A percentile compares a stretch with the other conserved stretches of the same genome.
phyloP scores from a whole-genome alignment of 2,329 filamentous ascomycete species.

The Clarireedia sp. region DNA sequence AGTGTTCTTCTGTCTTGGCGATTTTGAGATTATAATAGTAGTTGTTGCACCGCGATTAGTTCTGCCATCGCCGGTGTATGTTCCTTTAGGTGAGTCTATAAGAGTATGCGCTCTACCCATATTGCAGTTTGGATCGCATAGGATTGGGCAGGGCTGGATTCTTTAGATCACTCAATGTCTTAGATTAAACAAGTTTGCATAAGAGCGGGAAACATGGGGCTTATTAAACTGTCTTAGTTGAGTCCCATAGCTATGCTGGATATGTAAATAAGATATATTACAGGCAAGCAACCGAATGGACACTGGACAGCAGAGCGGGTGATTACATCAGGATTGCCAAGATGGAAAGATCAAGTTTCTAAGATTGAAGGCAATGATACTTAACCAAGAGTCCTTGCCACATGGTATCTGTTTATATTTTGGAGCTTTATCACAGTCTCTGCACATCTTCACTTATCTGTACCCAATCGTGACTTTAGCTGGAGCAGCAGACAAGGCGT shows the following conservation, averaged over 20 bases:
- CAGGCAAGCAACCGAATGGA: background rate
- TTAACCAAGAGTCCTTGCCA: no score
- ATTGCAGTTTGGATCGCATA: background rate
- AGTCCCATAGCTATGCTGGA: background rate
- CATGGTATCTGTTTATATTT: background rate
- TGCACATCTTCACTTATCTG: background rate
- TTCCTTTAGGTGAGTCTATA: slow-evolving; percentile 7
- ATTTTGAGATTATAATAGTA: background rate
- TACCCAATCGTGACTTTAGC: background rate
- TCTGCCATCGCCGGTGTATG: slow-evolving; percentile 11
- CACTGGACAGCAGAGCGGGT: background rate
- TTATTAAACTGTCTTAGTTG: background rate
- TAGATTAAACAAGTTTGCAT: background rate
- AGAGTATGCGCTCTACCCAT: slow-evolving; percentile 17
- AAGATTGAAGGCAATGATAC: no score
- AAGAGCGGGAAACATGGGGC: background rate
- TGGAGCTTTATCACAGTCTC: background rate
- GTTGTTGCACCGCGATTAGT: slow-evolving; percentile 1
- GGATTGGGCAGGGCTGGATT: background rate
- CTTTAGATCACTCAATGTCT: background rate
- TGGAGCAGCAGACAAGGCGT: background rate
- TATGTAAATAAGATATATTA: background rate
- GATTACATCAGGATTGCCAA: background rate
- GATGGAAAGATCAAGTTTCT: no score
- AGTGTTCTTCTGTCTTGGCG: background rate